Percentiles rank a stretch among this genome's conserved stretches.
phyloP scores from a whole-genome alignment of 2,329 filamentous ascomycete genomes.

The Penicillium rolfsii region DNA sequence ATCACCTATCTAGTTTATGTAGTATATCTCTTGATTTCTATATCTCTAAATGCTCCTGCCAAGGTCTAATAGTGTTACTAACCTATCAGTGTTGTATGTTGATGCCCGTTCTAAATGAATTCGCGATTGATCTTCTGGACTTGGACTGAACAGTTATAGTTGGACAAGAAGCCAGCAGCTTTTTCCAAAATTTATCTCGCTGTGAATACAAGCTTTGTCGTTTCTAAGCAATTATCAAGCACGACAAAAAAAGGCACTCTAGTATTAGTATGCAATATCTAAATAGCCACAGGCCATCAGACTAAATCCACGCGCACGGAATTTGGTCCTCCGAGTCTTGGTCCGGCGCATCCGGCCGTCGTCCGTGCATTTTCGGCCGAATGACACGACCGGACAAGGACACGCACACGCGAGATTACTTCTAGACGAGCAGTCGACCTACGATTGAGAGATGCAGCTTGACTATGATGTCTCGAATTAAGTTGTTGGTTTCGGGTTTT shows the following conservation, averaged over 20 bases:
- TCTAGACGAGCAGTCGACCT: neutral
- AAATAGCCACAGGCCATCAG: neutral
- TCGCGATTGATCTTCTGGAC: neutral
- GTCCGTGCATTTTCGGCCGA: slow-evolving; percentile 31
- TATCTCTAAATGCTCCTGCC: no score
- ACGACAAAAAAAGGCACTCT: neutral
- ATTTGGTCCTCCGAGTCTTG: neutral
- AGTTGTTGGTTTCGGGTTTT: slow-evolving; percentile 6
- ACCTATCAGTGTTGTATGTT: no score
- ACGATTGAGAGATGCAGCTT: neutral
- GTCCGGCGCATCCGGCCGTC: slow-evolving; percentile 14
- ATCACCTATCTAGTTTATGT: no score
- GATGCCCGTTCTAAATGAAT: no score
- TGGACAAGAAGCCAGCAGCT: neutral
- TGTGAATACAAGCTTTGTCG: neutral
- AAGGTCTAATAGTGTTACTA: no score
- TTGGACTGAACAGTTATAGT: no score
- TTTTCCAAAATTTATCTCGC: neutral
- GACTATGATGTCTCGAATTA: neutral
- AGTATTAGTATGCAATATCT: neutral
- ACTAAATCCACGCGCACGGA: neutral
- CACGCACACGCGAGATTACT: neutral
- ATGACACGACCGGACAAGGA: neutral
- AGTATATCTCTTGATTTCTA: no score
- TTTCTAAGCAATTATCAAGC: neutral